These are phyloP conservation scores for Ceratobasidium sp. DNA, from an alignment of 1,284 basidiomycete genomes.

Conservation along the genomic window DNA sequence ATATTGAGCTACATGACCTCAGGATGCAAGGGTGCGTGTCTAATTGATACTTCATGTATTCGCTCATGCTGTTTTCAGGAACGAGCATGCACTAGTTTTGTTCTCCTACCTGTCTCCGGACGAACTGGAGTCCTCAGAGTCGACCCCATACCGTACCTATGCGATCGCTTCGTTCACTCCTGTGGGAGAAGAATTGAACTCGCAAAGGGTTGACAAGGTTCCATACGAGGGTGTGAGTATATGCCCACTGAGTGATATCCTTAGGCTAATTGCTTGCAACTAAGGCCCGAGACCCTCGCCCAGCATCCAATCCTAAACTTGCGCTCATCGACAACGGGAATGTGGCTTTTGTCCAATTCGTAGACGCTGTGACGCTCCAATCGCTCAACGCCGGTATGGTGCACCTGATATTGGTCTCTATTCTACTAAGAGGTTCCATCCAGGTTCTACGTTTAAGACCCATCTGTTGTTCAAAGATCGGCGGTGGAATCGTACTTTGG, in stretches of 20 bases:
- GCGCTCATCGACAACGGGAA: constrained; percentile 63
- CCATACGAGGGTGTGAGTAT: constrained; percentile 75
- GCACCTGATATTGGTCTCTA: background rate
- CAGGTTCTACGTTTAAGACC: constrained; percentile 74
- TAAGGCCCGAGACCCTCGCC: constrained; percentile 48
- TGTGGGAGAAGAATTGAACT: constrained; percentile 53
- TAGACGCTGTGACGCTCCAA: constrained; percentile 63
- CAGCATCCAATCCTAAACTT: constrained; percentile 70
- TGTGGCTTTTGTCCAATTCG: constrained; percentile 70
- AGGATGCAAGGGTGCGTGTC: constrained; percentile 26
- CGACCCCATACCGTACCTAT: constrained; percentile 64
- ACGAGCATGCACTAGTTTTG: constrained; percentile 63
- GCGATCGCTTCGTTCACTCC: constrained; percentile 57
- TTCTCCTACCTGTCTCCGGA: constrained; percentile 65
- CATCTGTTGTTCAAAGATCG: constrained; percentile 70
- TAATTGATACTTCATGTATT: background rate
- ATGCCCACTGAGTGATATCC: background rate
- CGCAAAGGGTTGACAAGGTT: constrained; percentile 60
- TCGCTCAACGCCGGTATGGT: constrained; percentile 32
- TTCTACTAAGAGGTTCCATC: background rate
- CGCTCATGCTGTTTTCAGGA: constrained; percentile 48
- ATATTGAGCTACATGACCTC: constrained; percentile 60
- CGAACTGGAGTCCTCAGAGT: constrained; percentile 50
- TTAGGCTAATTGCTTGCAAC: constrained; percentile 42
- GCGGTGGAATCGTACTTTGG: constrained; percentile 67